Base-by-base conservation (phyloP, 768 basidiomycete genomes). In the Lactarius vividus region DNA sequence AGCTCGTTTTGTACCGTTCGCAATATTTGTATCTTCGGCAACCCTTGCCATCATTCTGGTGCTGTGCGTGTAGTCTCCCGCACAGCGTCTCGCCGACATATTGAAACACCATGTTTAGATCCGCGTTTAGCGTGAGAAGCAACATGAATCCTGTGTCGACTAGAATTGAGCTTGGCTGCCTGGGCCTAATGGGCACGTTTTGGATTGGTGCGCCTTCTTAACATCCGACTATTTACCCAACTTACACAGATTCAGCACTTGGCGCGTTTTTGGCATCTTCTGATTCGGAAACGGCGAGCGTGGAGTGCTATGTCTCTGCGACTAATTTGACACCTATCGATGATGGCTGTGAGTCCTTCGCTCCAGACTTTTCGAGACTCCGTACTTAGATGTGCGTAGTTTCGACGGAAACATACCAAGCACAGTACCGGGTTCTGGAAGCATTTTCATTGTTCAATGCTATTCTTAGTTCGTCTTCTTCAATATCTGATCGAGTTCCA, bases 1-100 rank as follows among this genome's bases (percentile, higher is more conserved):
- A 94, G 92, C 92, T 78, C 91, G 88, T 78, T 94, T 93, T 74
- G 87, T 94, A 44, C 92, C 92, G 20, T 90, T 92, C 73, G 88
- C 92, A 61, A 83, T 94, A 73, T 93, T 93, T 71, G 89, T 92
- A 53, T 89, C 87, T 72, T 81, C 82, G 49, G 84, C 83, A 42
- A 91, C 88, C 73, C 73, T 92, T 73, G 75, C 90, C 69, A 84
- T 92, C 71, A 82, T 92, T 59, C 69, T 85, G 49, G 76, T 84
- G 62, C 82, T 94, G 90, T 91, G 70, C 72, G 87, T 81, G 31
- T 16, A 42, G 29, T 29, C 39, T 64, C 37, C 23, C 4, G 40
- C 31, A 53, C 33, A n/a, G 13, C 16, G 40, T 69, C 18, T 71
- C 57, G 20, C 54, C 54, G 42, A 23, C 52, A 8, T 44, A 61